Conservation (phyloP, 305 asterid species). For the Fraxinus ornus region DNA sequence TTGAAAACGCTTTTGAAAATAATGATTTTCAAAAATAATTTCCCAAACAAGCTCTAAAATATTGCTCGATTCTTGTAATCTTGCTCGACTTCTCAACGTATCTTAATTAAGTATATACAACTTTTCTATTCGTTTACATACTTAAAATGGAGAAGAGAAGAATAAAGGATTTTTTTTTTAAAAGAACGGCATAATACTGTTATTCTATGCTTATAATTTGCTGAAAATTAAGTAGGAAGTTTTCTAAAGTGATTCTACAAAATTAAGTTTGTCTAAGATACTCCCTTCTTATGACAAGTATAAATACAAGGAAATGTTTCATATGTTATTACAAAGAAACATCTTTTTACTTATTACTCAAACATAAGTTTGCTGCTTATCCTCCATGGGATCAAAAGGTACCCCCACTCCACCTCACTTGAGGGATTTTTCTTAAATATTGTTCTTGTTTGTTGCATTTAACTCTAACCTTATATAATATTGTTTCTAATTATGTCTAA, state of each 20-base stretch:
- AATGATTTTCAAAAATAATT: background rate
- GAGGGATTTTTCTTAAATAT: background rate
- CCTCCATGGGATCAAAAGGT: background rate
- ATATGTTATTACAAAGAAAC: background rate
- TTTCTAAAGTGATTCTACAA: background rate
- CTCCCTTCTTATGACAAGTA: background rate
- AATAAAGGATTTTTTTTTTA: background rate
- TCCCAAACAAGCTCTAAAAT: background rate
- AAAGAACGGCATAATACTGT: background rate
- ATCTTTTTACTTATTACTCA: background rate
- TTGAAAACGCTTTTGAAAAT: no score
- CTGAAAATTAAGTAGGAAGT: background rate
- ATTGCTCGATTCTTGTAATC: background rate
- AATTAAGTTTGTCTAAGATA: background rate
- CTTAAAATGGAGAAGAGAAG: background rate
- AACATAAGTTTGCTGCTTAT: background rate
- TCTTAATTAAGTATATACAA: background rate
- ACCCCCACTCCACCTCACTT: background rate
- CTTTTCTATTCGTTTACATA: background rate
- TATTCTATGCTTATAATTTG: background rate
- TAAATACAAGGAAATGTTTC: background rate
- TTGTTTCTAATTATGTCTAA: background rate
- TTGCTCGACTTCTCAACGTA: background rate
- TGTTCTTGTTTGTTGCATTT: background rate
- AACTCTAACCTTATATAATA: background rate